These are phyloP conservation scores for Hanseniaspora osmophila DNA, from an alignment of 805 yeast species.

Conservation along the genomic window DNA sequence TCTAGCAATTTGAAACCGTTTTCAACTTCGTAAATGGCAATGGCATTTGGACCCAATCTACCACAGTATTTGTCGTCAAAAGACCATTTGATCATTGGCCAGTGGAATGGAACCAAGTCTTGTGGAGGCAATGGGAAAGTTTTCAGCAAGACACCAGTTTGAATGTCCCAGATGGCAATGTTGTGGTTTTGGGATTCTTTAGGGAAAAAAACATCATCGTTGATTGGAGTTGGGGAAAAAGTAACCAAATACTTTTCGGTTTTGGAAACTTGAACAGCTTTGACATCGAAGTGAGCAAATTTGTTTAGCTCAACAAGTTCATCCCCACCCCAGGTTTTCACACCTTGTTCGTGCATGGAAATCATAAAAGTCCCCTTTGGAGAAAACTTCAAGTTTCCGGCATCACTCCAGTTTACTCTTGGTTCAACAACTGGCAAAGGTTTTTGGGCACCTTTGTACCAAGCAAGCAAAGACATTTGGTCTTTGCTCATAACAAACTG, in stretches of 20 bases:
- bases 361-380: slow-evolving; percentile 84
- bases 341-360: slow-evolving; percentile 87
- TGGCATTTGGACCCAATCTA: slow-evolving; percentile 83
- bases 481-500: slow-evolving; percentile 71
- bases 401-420: slow-evolving; percentile 74
- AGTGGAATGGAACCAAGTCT: slow-evolving; percentile 39
- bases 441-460: slow-evolving; percentile 61
- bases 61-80: slow-evolving; percentile 86
- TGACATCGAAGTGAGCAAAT: slow-evolving; percentile 78
- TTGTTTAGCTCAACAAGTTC: slow-evolving; percentile 58
- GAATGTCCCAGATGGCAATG: slow-evolving; percentile 83
- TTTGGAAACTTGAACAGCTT: slow-evolving; percentile 85
- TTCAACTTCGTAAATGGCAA: slow-evolving; percentile 76
- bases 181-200: slow-evolving; percentile 85
- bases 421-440: slow-evolving; percentile 71
- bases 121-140: slow-evolving; percentile 73
- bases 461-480: slow-evolving; percentile 70
- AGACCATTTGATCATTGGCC: slow-evolving; percentile 98
- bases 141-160: slow-evolving; percentile 69
- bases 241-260: slow-evolving; percentile 82
- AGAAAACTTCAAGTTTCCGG: slow-evolving; percentile 68
- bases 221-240: slow-evolving; percentile 75
- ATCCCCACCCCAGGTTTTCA: slow-evolving; percentile 91
- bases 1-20: slow-evolving; percentile 67
- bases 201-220: slow-evolving; percentile 64